These are phyloP conservation scores for Exserohilum turcica DNA, from an alignment of 2,329 filamentous ascomycete genomes.

Conservation along the genomic window DNA sequence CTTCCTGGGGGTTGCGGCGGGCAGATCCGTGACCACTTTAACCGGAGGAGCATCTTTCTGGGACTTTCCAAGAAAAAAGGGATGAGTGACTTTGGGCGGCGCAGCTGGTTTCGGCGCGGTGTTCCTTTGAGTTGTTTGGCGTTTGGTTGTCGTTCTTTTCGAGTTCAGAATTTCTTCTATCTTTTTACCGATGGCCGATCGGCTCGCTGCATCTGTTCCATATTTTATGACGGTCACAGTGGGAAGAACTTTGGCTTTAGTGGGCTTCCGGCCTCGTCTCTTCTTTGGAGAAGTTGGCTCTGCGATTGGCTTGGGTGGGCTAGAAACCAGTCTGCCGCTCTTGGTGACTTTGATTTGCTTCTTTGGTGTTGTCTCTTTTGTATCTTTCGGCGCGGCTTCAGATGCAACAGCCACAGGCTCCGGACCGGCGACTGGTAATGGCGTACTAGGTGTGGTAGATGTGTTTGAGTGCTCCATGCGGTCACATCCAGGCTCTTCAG, in stretches of 20 bases:
- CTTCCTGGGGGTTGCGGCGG: slow-evolving; percentile 28
- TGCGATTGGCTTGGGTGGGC: slow-evolving; percentile 35
- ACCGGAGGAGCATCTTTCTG: slow-evolving; percentile 29
- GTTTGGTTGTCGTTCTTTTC: slow-evolving; percentile 24
- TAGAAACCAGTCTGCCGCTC: slow-evolving; percentile 54
- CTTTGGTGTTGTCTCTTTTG: slow-evolving; percentile 29
- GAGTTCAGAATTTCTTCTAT: slow-evolving; percentile 67
- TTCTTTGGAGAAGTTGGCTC: slow-evolving; percentile 54
- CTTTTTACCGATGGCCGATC: slow-evolving; percentile 59
- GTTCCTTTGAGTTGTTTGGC: slow-evolving; percentile 27
- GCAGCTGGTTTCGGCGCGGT: slow-evolving; percentile 35
- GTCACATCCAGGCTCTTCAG: not conserved
- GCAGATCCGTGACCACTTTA: slow-evolving; percentile 15
- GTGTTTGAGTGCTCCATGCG: not conserved
- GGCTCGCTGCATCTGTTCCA: slow-evolving; percentile 54
- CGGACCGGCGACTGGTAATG: not conserved
- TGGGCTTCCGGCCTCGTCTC: slow-evolving; percentile 26
- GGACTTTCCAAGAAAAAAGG: slow-evolving; percentile 69
- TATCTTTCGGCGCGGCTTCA: not conserved
- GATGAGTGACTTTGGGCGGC: slow-evolving; percentile 62
- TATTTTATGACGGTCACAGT: slow-evolving; percentile 65
- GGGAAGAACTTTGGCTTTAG: slow-evolving; percentile 36
- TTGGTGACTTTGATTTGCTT: slow-evolving; percentile 50
- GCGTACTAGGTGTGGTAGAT: not conserved
- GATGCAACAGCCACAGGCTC: not conserved